A percentile compares a stretch with the other conserved stretches of the same genome.
phyloP scores from a whole-genome alignment of 345 rosid species.

The Angophora floribunda region DNA sequence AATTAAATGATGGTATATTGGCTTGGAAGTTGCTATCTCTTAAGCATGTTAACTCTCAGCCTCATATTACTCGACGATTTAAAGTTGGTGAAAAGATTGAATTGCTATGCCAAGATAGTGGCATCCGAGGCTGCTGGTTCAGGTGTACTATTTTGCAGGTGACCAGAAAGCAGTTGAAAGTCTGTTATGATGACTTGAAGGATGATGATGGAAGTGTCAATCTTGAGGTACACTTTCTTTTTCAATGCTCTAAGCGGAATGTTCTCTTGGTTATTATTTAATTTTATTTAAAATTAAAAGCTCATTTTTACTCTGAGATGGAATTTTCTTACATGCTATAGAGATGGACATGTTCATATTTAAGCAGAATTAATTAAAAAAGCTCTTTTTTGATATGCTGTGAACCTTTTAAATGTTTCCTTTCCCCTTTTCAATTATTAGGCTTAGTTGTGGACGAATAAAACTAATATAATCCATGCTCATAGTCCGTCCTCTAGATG shows the following conservation, averaged over 20 bases:
- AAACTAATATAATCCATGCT: not conserved
- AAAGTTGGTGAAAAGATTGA: slow-evolving; percentile 70
- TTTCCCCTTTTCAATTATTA: not conserved
- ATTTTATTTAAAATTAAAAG: not conserved
- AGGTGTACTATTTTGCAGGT: slow-evolving; percentile 69
- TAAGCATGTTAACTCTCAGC: slow-evolving; percentile 34
- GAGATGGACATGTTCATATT: not conserved
- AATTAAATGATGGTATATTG: slow-evolving; percentile 33
- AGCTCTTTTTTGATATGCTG: not conserved
- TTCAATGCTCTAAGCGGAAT: not conserved
- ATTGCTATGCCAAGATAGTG: slow-evolving; percentile 89
- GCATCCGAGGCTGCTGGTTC: slow-evolving; percentile 98
- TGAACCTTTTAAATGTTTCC: not conserved
- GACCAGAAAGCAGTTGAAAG: slow-evolving; percentile 62
- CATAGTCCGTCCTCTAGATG: not conserved
- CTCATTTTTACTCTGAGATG: not conserved
- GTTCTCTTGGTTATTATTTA: not conserved
- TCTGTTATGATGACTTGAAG: slow-evolving; percentile 74
- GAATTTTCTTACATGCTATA: not conserved
- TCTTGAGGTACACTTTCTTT: slow-evolving; percentile 60
- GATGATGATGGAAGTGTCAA: slow-evolving; percentile 77
- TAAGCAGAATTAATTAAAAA: not conserved
- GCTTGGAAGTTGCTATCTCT: slow-evolving; percentile 44
- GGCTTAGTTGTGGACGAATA: not conserved
- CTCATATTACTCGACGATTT: slow-evolving; percentile 20